These are phyloP conservation scores for Urtica urens DNA, from an alignment of 306 rosid species.

Conservation along the genomic window DNA sequence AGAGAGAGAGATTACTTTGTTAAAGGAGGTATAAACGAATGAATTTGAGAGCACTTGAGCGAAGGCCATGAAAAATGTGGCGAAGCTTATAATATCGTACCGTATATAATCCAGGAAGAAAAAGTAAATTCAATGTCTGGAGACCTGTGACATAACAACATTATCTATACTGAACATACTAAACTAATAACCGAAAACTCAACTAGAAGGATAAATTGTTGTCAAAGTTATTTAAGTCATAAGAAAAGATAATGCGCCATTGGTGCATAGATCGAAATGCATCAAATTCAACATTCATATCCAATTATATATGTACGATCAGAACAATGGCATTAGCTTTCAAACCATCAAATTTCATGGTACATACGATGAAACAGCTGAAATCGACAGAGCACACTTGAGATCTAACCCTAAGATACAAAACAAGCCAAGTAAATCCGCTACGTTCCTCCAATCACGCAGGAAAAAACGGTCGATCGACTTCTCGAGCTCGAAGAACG, in stretches of 20 bases:
- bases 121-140: neutral
- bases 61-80: conserved; percentile 18
- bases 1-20: conserved; percentile 16
- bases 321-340: no score
- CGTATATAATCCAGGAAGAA: neutral
- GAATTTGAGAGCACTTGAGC: conserved; percentile 14
- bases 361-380: no score
- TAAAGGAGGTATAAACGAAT: conserved; percentile 1
- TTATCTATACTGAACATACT: no score
- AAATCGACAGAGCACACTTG: neutral
- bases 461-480: neutral
- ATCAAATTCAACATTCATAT: no score
- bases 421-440: neutral
- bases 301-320: no score
- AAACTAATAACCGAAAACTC: no score
- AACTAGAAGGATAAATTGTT: no score
- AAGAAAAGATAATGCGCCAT: no score
- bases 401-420: conserved; percentile 15
- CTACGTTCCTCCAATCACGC: neutral
- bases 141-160: no score
- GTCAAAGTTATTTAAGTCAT: no score
- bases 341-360: no score
- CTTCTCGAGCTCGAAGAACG: conserved; percentile 4
- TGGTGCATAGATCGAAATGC: no score
- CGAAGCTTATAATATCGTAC: neutral